Evolutionary conservation across 495 filamentous ascomycete species (phyloP).

Genomic region (Halenospora varia): DNA sequence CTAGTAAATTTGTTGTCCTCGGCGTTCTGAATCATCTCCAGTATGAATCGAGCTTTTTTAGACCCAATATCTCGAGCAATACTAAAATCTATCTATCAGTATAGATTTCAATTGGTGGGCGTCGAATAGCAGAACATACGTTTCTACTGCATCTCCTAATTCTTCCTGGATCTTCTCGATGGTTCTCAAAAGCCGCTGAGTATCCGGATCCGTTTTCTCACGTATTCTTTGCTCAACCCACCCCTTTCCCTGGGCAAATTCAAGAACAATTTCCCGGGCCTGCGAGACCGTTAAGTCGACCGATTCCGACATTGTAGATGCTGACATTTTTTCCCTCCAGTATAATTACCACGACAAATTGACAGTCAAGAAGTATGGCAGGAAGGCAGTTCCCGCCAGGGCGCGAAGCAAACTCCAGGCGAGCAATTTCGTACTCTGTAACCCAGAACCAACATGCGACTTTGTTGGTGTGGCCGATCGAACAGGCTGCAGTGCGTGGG

Average conservation of each 20-base stretch:
- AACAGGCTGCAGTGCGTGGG: too few relatives aligned
- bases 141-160: neutral
- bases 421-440: too few relatives aligned
- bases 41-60: neutral
- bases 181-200: neutral
- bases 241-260: neutral
- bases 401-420: too few relatives aligned
- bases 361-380: neutral
- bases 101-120: neutral
- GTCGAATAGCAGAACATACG: neutral
- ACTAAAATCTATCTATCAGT: neutral
- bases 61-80: conserved; percentile 1
- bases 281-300: neutral
- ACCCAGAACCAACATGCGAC: too few relatives aligned
- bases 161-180: neutral
- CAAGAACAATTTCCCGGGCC: neutral
- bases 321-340: too few relatives aligned
- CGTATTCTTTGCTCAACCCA: neutral
- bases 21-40: conserved; percentile 10
- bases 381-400: neutral
- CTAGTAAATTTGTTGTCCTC: conserved; percentile 2
- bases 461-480: too few relatives aligned
- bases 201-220: neutral
- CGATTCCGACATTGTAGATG: neutral
- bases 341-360: too few relatives aligned